Conservation (phyloP, 495 filamentous ascomycete species). For the Cladorrhinum samala region DNA sequence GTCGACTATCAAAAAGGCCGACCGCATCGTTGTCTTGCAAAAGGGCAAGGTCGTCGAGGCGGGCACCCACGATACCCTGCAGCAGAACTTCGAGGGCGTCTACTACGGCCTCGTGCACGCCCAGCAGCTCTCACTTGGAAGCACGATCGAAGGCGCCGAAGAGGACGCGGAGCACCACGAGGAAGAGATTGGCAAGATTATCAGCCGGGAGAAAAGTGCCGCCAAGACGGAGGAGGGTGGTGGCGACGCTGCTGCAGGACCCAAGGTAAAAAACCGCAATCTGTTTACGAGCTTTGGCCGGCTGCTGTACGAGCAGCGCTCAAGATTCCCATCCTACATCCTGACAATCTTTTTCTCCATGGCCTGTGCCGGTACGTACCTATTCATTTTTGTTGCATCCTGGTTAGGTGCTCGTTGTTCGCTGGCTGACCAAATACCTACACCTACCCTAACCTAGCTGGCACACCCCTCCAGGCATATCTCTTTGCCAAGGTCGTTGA, state of each 20-base stretch:
- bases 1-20: slow-evolving; percentile 62
- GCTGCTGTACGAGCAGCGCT: slow-evolving; percentile 39
- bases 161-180: slow-evolving; percentile 29
- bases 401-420: no score
- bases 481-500: slow-evolving; percentile 40
- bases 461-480: slow-evolving; percentile 37
- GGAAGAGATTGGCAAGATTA: slow-evolving; percentile 35
- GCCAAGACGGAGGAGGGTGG: slow-evolving; percentile 31
- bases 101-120: slow-evolving; percentile 49
- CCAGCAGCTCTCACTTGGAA: slow-evolving; percentile 42
- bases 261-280: slow-evolving; percentile 26
- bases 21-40: slow-evolving; percentile 65
- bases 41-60: slow-evolving; percentile 54
- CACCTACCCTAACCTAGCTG: no score
- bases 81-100: slow-evolving; percentile 45
- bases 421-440: no score
- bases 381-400: no score
- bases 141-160: slow-evolving; percentile 17
- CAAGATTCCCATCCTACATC: slow-evolving; percentile 33
- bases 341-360: slow-evolving; percentile 33
- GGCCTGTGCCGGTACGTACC: slow-evolving; percentile 32
- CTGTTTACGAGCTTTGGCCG: slow-evolving; percentile 42
- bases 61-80: slow-evolving; percentile 63
- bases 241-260: slow-evolving; percentile 12
- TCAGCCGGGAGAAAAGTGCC: slow-evolving; percentile 43